Conservation (phyloP, 805 yeast genomes). For the Phaffomyces antillensis region DNA sequence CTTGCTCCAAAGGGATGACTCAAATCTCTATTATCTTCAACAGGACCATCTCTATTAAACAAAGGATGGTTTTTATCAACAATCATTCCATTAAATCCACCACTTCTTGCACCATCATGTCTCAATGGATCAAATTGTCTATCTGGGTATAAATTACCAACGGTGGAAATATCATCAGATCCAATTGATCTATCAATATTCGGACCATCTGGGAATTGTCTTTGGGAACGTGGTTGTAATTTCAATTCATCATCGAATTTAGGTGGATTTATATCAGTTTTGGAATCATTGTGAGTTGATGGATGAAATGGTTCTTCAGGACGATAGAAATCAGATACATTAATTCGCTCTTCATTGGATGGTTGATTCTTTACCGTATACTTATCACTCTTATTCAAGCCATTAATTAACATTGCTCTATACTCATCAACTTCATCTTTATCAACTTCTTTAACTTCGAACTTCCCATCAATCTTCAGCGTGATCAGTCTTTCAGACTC, state of each 20-base stretch:
- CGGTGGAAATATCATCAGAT: constrained; percentile 45
- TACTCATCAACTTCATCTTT: neutral
- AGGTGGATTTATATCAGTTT: constrained; percentile 23
- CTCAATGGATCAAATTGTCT: constrained; percentile 37
- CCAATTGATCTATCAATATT: constrained; percentile 30
- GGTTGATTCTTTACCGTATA: no score
- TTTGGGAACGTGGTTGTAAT: constrained; percentile 10
- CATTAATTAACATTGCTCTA: neutral
- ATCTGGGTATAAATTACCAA: constrained; percentile 36
- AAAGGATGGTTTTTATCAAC: constrained; percentile 47
- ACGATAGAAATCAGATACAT: no score
- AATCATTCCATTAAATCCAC: constrained; percentile 42
- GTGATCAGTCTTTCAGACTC: neutral
- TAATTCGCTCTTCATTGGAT: no score
- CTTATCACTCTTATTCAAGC: neutral
- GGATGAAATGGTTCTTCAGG: no score
- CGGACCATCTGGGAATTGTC: constrained; percentile 15
- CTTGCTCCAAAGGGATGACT: constrained; percentile 3
- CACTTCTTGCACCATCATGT: neutral
- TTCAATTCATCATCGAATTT: constrained; percentile 50
- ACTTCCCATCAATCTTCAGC: neutral
- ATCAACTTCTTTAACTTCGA: neutral
- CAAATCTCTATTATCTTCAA: neutral
- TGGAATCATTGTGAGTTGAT: neutral
- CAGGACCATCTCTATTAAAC: constrained; percentile 21